Conservation (phyloP, 2,329 filamentous ascomycete genomes). For the Lomentospora prolificans region DNA sequence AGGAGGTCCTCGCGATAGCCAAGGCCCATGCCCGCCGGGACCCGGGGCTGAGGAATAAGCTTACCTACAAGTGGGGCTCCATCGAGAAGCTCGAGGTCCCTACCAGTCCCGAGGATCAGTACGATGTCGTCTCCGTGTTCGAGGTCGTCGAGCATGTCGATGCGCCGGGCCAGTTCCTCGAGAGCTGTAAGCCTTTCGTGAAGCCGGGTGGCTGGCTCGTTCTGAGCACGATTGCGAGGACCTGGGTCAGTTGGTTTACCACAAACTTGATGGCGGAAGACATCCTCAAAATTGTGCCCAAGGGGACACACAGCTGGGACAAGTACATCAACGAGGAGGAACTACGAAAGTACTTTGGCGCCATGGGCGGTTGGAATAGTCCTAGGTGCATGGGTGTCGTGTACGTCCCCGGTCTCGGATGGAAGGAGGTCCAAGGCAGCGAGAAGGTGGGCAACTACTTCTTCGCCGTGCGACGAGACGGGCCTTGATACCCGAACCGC, state of each 20-base stretch:
- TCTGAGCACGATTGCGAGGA: slow-evolving; percentile 84
- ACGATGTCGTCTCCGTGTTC: slow-evolving; percentile 79
- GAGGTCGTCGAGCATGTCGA: slow-evolving; percentile 94
- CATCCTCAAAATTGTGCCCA: slow-evolving; percentile 75
- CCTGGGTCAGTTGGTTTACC: slow-evolving; percentile 79
- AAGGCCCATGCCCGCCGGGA: slow-evolving; percentile 65
- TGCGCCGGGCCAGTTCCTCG: slow-evolving; percentile 63
- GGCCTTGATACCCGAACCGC: slow-evolving; percentile 11
- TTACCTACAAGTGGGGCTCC: slow-evolving; percentile 65
- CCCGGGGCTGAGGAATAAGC: slow-evolving; percentile 51
- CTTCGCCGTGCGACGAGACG: slow-evolving; percentile 60
- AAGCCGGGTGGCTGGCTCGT: slow-evolving; percentile 89
- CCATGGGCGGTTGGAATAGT: slow-evolving; percentile 47
- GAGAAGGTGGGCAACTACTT: slow-evolving; percentile 95
- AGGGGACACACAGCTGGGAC: slow-evolving; percentile 89
- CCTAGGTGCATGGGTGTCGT: slow-evolving; percentile 67
- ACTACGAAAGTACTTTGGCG: slow-evolving; percentile 47
- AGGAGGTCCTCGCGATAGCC: slow-evolving; percentile 65
- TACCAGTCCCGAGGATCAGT: slow-evolving; percentile 32
- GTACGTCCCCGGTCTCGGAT: slow-evolving; percentile 83
- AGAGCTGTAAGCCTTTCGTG: slow-evolving; percentile 62
- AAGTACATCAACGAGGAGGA: slow-evolving; percentile 91
- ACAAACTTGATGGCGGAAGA: slow-evolving; percentile 91
- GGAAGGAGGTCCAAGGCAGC: slow-evolving; percentile 72
- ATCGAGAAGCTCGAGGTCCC: slow-evolving; percentile 58